Base-by-base conservation (phyloP, 495 filamentous ascomycete species). In the Cercophora scortea region DNA sequence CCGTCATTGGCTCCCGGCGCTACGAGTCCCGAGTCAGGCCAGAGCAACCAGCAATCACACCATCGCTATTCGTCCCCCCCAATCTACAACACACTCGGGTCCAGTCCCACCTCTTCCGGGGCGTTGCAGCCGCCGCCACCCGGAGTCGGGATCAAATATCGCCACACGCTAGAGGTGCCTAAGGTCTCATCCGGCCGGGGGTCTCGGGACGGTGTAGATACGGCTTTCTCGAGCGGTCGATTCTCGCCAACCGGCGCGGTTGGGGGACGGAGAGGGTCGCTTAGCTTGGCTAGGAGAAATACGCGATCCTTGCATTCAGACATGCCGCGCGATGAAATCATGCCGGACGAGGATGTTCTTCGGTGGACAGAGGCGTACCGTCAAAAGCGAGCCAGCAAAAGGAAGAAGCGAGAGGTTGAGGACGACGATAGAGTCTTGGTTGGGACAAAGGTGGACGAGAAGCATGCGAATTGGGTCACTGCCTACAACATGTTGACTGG, bases 401-500 rank as follows among this genome's bases (percentile, higher is more conserved):
- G 84, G 63, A 85, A 81, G 66, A 78, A 80, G 55, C 85, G 85
- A 59, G 92, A 96, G 54, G 86, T 94, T 33, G 91, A 95, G 56
- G 88, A 96, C 53, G 94, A 97, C 58, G 93, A 96, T 57, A 79
- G 89, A 50, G 90, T 95, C 35, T 79, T 94, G 48, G 90, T 99
- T n/a, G 93, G 93, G 45, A 97, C 90, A 18, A 96, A 96, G 70
- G 93, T 99, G 36, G 93, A 97, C 65, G 90, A 96, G 71, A 87
- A 88, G 60, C 93, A 99, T 66, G 89, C 88, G 45, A 99, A 99
- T 69, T 99, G 89, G 84, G 89, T 95, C 16, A 96, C 89, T 7
- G 91, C 94, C 35, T 99, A 99, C 70, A 97, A 99, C 70, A 99
- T 99, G 93, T 80, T 99, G 71, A 97, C 93, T 4, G 93, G 93